Percentiles rank a stretch among this genome's conserved stretches.
Evolutionary conservation across 208 protist species (phyloP).

Genomic region (Strigomonas galati): DNA sequence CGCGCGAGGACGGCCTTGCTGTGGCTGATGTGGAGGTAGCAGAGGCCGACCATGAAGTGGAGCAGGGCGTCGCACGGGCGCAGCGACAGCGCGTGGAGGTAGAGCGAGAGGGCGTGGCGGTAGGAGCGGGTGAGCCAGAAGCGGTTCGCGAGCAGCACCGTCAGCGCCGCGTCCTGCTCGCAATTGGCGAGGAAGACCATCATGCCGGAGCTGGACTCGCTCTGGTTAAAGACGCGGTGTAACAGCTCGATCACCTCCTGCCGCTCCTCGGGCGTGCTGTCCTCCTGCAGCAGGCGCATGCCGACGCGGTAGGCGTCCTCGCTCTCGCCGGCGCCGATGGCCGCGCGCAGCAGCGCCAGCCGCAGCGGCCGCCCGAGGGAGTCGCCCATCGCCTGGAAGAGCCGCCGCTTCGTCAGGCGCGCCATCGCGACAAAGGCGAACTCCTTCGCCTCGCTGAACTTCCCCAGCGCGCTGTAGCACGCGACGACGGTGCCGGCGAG

Average conservation of each 20-base stretch:
- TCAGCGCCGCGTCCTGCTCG: slow-evolving; percentile 48
- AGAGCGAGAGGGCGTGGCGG: slow-evolving; percentile 69
- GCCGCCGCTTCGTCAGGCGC: slow-evolving; percentile 37
- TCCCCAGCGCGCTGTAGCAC: slow-evolving; percentile 77
- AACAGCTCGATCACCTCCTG: slow-evolving; percentile 70
- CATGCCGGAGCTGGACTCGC: slow-evolving; percentile 47
- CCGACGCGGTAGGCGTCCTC: slow-evolving; percentile 83
- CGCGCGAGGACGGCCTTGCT: slow-evolving; percentile 59
- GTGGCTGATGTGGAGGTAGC: slow-evolving; percentile 73
- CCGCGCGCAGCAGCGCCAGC: slow-evolving; percentile 67
- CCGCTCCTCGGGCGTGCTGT: slow-evolving; percentile 53
- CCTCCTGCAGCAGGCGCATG: slow-evolving; percentile 70
- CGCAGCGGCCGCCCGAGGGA: slow-evolving; percentile 70
- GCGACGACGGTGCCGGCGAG: slow-evolving; percentile 77
- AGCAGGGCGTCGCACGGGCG: slow-evolving; percentile 61
- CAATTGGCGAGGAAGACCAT: slow-evolving; percentile 46
- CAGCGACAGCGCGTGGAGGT: slow-evolving; percentile 55
- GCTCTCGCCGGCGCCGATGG: slow-evolving; percentile 65
- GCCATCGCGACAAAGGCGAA: slow-evolving; percentile 78
- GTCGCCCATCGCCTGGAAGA: slow-evolving; percentile 45
- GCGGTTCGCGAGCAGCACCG: slow-evolving; percentile 78
- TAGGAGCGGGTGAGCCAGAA: slow-evolving; percentile 70
- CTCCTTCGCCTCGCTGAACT: slow-evolving; percentile 86
- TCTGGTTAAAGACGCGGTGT: slow-evolving; percentile 67
- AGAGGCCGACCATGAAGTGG: slow-evolving; percentile 75